Conservation (phyloP, 129 eudicot genomes). For the Helianthus tuberosus region DNA sequence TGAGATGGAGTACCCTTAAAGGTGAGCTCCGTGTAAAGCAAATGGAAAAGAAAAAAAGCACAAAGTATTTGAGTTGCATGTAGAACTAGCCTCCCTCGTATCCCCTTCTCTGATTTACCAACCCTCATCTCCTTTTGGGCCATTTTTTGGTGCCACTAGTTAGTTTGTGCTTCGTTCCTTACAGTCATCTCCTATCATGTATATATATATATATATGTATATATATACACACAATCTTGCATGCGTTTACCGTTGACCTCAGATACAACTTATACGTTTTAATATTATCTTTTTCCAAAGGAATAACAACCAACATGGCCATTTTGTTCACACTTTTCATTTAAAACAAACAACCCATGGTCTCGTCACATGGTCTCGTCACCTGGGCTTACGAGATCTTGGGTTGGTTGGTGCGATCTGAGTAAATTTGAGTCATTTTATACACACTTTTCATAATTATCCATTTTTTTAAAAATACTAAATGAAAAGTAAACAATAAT, state of each 20-base stretch:
- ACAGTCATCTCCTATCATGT: constrained; percentile 13
- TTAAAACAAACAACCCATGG: too few species aligned
- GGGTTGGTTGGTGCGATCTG: too few species aligned
- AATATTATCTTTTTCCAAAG: neutral
- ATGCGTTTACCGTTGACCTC: constrained; percentile 22
- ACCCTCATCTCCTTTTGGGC: constrained; percentile 20
- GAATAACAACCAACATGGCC: neutral
- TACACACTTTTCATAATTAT: too few species aligned
- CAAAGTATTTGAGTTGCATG: constrained; percentile 40
- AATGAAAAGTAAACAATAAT: too few species aligned
- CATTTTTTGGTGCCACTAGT: constrained; percentile 1
- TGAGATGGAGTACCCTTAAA: constrained; percentile 27
- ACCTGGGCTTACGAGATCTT: too few species aligned
- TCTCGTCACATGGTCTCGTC: too few species aligned
- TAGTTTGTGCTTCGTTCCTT: neutral
- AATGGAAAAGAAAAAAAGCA: constrained; percentile 31
- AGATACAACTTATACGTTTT: neutral
- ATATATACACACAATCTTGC: neutral
- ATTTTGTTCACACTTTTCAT: too few species aligned
- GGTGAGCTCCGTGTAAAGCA: constrained; percentile 31
- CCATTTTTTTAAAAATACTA: too few species aligned
- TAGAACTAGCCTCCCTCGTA: constrained; percentile 30
- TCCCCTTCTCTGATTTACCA: constrained; percentile 27
- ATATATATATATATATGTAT: neutral
- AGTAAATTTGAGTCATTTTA: too few species aligned